Base-by-base conservation (phyloP, 495 filamentous ascomycete species). In the Lasiosphaeria ovina region DNA sequence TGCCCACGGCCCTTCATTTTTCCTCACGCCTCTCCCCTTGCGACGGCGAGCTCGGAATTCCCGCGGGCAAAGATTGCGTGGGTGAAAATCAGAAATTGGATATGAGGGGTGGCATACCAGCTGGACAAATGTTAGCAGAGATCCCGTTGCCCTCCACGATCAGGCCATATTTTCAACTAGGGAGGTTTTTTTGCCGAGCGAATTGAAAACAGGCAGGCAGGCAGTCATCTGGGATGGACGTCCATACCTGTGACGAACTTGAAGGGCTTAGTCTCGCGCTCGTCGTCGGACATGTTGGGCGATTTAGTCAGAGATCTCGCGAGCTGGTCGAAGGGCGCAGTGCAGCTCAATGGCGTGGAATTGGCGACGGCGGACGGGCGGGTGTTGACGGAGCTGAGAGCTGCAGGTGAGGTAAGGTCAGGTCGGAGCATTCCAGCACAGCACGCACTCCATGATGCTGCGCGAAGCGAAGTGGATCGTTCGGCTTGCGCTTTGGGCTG, bases 171-270 rank as follows among this genome's bases (percentile, higher is more conserved):
- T 67, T 61, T 68, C 32, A 54, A 38, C 57, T 52, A 38, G 5
- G 16, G 11, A 32, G 6, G 45, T 16, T 10, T 54, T 58, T 55
- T 62, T 59, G 60, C 57, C 61, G 59, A 63, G 72, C 70, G 62
- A 75, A 67, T 72, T 62, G 57, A 57, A 62, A 35, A 40, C 58
- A 47, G 51, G 57, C 47, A 11, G 51, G 42, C 45, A n/a, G 51
- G 0, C 24, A 24, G 24, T 24, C 24, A 24, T 24, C 24, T 24
- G 24, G 24, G 24, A 24, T 24, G 24, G 56, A 54, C 24, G 54
- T 53, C 72, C 91, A 81, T 87, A 96, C 93, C 94, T 79, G 94
- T 98, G 66, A 98, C 94, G 81, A 97, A 98, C 88, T 99, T 99
- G 89, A 99, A 99, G 77, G 94, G 94, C 86, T 96, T 99, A 77